phyloP scores from a whole-genome alignment of 2,329 filamentous ascomycete genomes.

The Apiospora kogelbergensis region DNA sequence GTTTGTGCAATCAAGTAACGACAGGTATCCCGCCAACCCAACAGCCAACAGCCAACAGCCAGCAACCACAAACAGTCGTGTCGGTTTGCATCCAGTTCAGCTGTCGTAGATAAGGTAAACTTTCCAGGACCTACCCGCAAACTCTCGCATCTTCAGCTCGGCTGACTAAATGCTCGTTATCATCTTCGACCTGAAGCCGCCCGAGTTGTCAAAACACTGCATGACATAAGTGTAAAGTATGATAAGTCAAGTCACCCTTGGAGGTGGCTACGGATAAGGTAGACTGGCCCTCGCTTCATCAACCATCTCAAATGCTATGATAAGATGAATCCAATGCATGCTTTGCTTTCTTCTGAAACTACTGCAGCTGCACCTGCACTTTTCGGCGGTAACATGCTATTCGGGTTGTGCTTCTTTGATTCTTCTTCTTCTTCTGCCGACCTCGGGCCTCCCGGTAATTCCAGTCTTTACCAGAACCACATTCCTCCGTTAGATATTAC shows the following conservation, averaged over 20 bases:
- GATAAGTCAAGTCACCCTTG: background rate
- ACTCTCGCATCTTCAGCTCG: conserved; percentile 2
- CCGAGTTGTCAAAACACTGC: background rate
- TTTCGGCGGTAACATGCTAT: background rate
- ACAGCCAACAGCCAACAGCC: background rate
- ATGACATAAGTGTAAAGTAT: background rate
- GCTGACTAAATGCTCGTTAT: background rate
- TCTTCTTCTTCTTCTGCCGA: conserved; percentile 3
- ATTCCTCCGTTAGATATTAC: no score
- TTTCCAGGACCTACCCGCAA: background rate
- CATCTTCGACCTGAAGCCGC: background rate
- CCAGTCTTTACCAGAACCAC: background rate
- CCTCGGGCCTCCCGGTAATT: no score
- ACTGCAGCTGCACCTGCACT: conserved; percentile 1
- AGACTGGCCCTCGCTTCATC: background rate
- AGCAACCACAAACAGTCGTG: background rate
- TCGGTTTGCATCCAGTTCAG: background rate
- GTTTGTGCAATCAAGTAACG: background rate
- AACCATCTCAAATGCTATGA: background rate
- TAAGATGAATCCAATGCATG: background rate
- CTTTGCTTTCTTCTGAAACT: background rate
- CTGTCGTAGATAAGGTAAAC: background rate
- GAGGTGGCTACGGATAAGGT: background rate
- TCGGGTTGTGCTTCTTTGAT: conserved; percentile 1
- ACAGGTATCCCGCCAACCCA: background rate